Evolutionary conservation across 2,329 filamentous ascomycete species (phyloP).

Genomic region (Golovinomyces cichoracearum): DNA sequence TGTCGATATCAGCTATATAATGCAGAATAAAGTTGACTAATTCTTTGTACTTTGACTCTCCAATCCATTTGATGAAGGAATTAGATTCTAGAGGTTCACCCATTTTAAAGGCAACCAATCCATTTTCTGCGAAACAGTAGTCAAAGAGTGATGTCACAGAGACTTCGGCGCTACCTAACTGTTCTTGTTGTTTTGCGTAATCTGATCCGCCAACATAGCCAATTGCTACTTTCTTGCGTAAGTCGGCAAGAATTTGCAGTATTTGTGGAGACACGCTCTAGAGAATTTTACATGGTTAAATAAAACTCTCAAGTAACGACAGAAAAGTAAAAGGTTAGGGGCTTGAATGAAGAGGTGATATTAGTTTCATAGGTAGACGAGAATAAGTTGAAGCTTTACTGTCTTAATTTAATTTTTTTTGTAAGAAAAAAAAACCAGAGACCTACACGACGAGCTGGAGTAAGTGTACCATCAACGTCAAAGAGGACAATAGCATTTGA

Average conservation of each 20-base stretch:
- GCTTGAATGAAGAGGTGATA: background rate
- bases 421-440: slow-evolving; percentile 1
- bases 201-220: slow-evolving; percentile 86
- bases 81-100: slow-evolving; percentile 49
- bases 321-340: background rate
- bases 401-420: no score
- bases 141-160: slow-evolving; percentile 72
- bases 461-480: slow-evolving; percentile 85
- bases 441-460: slow-evolving; percentile 49
- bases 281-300: background rate
- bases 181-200: slow-evolving; percentile 83
- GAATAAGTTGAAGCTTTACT: background rate
- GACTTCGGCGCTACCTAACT: slow-evolving; percentile 45
- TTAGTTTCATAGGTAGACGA: background rate
- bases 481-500: slow-evolving; percentile 89
- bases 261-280: slow-evolving; percentile 55
- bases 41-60: slow-evolving; percentile 59
- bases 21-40: slow-evolving; percentile 51
- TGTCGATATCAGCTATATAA: slow-evolving; percentile 62
- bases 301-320: background rate
- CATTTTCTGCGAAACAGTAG: slow-evolving; percentile 94
- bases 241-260: slow-evolving; percentile 48
- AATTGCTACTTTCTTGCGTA: slow-evolving; percentile 71
- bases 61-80: slow-evolving; percentile 79
- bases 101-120: slow-evolving; percentile 67